Base-by-base conservation (phyloP, 441 rosid genomes). In the Flueggea neowawraea region DNA sequence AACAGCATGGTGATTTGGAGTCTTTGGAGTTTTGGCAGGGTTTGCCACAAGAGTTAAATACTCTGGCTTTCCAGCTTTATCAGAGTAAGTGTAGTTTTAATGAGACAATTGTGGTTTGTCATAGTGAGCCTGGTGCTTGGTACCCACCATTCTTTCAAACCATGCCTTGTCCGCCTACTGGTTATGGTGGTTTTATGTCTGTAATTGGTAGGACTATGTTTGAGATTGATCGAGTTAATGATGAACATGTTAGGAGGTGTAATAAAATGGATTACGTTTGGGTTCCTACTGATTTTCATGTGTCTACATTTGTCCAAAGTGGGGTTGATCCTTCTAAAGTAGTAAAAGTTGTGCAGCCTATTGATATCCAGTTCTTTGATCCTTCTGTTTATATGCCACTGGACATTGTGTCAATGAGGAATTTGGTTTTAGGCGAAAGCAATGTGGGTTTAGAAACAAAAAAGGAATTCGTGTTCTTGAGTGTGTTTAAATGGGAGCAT, bases 111-210 rank as follows among this genome's bases (percentile, higher is more conserved):
- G 95, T 89, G 32, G 68, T 92, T 13, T 92, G 98, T 69, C 96
- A 89, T 55, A 89, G 98, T 63, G 95, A 89, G 78, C 96, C 96
- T 47, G 91, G 98, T 60, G 98, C 96, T 68, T 89, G 98, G 96
- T 63, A 87, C 63, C 95, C 96, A 0, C 93, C 96, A 6, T 68
- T 92, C 77, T 92, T 86, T 51, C 69, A 92, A 62, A 92, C 95
- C 2, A 67, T 75, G 57, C 95, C 94, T 61, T 92, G 96, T 68
- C 95, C 95, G 12, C 96, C 90, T 6, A 55, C 65, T 41, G 96
- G 86, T 39, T 89, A 87, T 64, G 72, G 54, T 10, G 70, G 70
- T 52, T 83, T 75, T 65, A 49, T 61, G 74, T 69, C 62, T 55
- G 83, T 90, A 36, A 75, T 92, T 33, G 94, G 98, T 33, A 82